Evolutionary conservation across 164 flowering plant species (phyloP).

Genomic region (Stephania japonica): DNA sequence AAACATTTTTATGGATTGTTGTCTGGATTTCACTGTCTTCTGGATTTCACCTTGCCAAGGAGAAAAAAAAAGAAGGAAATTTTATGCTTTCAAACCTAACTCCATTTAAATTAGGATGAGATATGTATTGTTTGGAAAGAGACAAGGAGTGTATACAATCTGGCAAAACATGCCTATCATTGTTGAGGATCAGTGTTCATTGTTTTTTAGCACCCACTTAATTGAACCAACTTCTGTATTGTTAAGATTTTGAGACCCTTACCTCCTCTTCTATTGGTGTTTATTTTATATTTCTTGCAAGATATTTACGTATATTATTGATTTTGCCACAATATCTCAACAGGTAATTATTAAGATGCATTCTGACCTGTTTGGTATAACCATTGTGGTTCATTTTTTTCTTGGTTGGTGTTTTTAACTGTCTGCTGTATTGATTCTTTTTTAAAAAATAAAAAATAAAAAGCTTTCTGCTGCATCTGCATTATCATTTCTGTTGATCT

Average conservation of each 20-base stretch:
- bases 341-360: background rate
- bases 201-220: background rate
- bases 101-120: background rate
- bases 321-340: background rate
- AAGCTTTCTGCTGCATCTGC: constrained; percentile 1
- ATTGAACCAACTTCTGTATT: background rate
- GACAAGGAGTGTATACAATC: background rate
- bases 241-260: background rate
- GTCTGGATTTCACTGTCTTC: background rate
- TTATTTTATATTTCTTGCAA: background rate
- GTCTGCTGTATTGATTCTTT: no score
- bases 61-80: background rate
- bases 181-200: background rate
- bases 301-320: background rate
- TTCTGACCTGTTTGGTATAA: background rate
- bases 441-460: no score
- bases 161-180: background rate
- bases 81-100: background rate
- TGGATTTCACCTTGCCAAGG: background rate
- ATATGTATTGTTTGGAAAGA: background rate
- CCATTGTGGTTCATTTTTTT: background rate
- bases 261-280: background rate
- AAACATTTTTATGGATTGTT: background rate
- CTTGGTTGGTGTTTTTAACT: background rate
- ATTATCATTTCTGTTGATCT: background rate